Evolutionary conservation across 2,329 filamentous ascomycete genomes (phyloP).

Genomic region (Colletotrichum gloeosporioides): DNA sequence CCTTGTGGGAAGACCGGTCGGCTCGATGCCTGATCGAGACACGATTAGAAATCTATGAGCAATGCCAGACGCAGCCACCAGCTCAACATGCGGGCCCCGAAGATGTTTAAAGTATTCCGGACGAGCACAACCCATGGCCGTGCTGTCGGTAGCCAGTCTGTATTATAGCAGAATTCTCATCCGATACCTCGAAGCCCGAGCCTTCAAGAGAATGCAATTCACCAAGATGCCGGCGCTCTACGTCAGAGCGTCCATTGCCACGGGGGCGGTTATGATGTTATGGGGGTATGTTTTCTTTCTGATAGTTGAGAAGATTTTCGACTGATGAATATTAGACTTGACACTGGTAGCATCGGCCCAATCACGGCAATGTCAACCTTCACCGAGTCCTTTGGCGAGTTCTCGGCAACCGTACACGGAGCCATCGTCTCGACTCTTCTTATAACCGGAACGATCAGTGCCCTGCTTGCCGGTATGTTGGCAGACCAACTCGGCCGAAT

Average conservation of each 20-base stretch:
- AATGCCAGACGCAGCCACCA: not conserved
- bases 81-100: not conserved
- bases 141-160: not conserved
- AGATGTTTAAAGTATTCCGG: not conserved
- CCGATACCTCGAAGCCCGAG: not conserved
- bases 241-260: not conserved
- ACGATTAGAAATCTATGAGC: not conserved
- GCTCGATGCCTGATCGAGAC: not conserved
- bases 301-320: not conserved
- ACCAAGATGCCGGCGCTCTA: not conserved
- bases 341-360: conserved; percentile 62
- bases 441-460: conserved; percentile 62
- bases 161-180: not conserved
- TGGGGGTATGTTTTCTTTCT: not conserved
- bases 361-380: conserved; percentile 63
- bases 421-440: conserved; percentile 65
- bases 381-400: conserved; percentile 51
- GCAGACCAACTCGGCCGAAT: conserved; percentile 60
- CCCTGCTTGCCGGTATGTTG: conserved; percentile 61
- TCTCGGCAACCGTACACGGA: conserved; percentile 61
- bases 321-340: conserved; percentile 15
- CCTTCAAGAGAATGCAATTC: not conserved
- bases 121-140: not conserved
- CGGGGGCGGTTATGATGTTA: not conserved
- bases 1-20: not conserved